Conservation (phyloP, 1,284 basidiomycete species). For the Neonothopanus nambi region DNA sequence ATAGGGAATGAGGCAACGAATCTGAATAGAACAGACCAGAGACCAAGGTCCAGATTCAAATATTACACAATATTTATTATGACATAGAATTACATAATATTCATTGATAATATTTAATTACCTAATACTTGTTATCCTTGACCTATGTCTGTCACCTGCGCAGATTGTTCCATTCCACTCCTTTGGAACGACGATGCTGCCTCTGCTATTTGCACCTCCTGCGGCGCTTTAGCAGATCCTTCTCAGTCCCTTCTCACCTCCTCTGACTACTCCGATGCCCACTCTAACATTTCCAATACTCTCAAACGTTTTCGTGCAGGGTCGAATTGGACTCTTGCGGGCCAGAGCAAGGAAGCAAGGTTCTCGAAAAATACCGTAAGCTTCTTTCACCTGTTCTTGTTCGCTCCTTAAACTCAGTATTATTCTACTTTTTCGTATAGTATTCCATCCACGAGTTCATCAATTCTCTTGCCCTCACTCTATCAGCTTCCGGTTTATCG, state of each 20-base stretch:
- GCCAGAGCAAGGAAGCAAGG: slow-evolving; percentile 60
- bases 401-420: slow-evolving; percentile 6
- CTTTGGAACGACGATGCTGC: slow-evolving; percentile 56
- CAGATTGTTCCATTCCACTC: slow-evolving; percentile 52
- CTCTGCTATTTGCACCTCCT: slow-evolving; percentile 61
- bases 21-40: not conserved
- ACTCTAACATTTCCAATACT: slow-evolving; percentile 31
- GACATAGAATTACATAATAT: too few species aligned
- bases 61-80: slow-evolving; percentile 1
- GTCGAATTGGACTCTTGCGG: slow-evolving; percentile 55
- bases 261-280: slow-evolving; percentile 36
- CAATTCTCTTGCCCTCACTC: slow-evolving; percentile 51
- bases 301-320: slow-evolving; percentile 47
- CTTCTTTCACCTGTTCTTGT: slow-evolving; percentile 20
- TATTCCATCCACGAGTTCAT: slow-evolving; percentile 63
- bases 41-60: not conserved
- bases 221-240: slow-evolving; percentile 66
- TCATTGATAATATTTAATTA: too few species aligned
- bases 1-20: slow-evolving; percentile 23
- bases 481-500: slow-evolving; percentile 55
- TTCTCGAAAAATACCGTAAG: slow-evolving; percentile 60
- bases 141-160: slow-evolving; percentile 37
- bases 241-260: slow-evolving; percentile 57
- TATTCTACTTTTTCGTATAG: slow-evolving; percentile 36
- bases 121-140: slow-evolving; percentile 7